Evolutionary conservation across 129 eudicot genomes (phyloP), one percentile per base, ranked within the genome.

Genomic region (Pittosporum tobira): DNA sequence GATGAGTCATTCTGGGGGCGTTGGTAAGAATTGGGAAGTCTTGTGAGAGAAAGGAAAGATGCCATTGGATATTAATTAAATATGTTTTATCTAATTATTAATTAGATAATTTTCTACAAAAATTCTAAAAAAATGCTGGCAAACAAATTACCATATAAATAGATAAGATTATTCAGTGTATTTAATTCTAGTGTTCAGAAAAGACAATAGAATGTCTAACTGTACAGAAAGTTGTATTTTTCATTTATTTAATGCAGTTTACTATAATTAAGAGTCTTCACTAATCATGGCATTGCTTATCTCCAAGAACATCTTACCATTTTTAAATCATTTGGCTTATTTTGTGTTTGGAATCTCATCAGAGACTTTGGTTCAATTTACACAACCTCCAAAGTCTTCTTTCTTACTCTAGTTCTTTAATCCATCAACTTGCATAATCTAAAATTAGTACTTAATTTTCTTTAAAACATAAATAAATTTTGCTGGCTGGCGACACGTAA

Each of bases 181-280:
- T 36, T 57, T 25, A 4, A 50, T 54, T 40, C 38, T 52, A 37
- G 18, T 53, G 46, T 69, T 65, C 67, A 76, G 75, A 73, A 86
- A 71, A 63, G 79, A 83, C 87, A 81, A 73, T 74, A 61, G 88
- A 77, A 77, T 75, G 81, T 81, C 80, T 31, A 67, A 75, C 68
- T 67, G 75, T 75, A 45, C 49, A 52, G 38, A 50, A n/a, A 16
- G 13, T 7, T n/a, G 44, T 67, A 77, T 10, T 40, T 25, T 29
- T 69, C 47, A 70, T 42, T 45, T 62, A 79, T 70, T 70, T 31
- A 65, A 56, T 72, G 71, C 63, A 38, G 45, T 59, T 69, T 64
- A 64, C 76, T 63, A 67, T 79, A 51, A 82, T 62, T 77, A 78
- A 55, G 68, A 63, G 71, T 46, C 73, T 69, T 79, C 67, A 65